A percentile compares a stretch with the other conserved stretches of the same genome.
These are phyloP conservation scores for Cyberlindnera lachancei DNA, from an alignment of 805 yeast genomes.

Conservation along the genomic window DNA sequence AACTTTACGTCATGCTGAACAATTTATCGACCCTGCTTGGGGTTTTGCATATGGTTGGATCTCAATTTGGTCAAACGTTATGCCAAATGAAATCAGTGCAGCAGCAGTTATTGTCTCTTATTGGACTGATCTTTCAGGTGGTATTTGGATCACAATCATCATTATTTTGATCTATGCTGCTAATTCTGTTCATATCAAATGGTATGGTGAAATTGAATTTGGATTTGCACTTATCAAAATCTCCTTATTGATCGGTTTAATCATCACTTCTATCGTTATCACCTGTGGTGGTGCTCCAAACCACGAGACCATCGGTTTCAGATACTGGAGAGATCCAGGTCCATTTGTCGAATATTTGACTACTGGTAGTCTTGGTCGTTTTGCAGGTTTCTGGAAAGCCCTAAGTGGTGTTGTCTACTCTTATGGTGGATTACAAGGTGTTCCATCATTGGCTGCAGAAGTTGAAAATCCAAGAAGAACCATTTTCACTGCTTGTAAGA, in stretches of 20 bases:
- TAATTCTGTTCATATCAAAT: slow-evolving; percentile 30
- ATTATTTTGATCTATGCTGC: slow-evolving; percentile 28
- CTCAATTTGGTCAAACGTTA: slow-evolving; percentile 31
- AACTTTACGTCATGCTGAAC: slow-evolving; percentile 29
- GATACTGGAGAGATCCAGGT: slow-evolving; percentile 27
- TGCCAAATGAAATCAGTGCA: slow-evolving; percentile 39
- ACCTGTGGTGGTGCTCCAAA: slow-evolving; percentile 59
- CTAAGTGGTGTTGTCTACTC: slow-evolving; percentile 55
- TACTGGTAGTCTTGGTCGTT: slow-evolving; percentile 41
- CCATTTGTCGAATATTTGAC: slow-evolving; percentile 25
- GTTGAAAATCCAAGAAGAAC: slow-evolving; percentile 47
- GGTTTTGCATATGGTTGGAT: slow-evolving; percentile 43
- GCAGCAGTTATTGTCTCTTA: slow-evolving; percentile 39
- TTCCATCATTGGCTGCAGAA: slow-evolving; percentile 48
- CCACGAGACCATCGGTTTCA: slow-evolving; percentile 27
- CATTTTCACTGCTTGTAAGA: slow-evolving; percentile 50
- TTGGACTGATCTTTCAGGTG: slow-evolving; percentile 38
- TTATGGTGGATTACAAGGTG: slow-evolving; percentile 50
- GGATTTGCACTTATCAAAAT: slow-evolving; percentile 56
- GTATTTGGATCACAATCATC: slow-evolving; percentile 38
- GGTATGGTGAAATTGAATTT: slow-evolving; percentile 46
- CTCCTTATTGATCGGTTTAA: slow-evolving; percentile 51
- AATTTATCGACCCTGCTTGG: slow-evolving; percentile 35
- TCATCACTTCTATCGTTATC: slow-evolving; percentile 44
- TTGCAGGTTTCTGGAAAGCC: slow-evolving; percentile 54